Conservation (phyloP, 257 asterid species). For the Solanum corneliomulleri region DNA sequence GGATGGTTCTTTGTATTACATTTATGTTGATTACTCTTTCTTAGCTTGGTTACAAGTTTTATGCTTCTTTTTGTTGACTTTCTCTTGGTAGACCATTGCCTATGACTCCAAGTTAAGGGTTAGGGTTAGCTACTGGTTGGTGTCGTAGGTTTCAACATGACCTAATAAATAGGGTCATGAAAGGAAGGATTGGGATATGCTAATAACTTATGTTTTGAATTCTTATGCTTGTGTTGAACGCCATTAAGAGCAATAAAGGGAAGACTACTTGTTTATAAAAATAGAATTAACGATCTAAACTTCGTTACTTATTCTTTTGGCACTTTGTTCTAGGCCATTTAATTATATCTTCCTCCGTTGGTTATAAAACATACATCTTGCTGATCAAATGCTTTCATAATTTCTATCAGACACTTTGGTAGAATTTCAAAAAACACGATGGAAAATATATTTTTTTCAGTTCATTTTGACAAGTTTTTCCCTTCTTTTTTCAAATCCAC, state of each 20-base stretch:
- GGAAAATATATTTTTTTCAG: too few species aligned
- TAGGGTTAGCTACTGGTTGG: not conserved
- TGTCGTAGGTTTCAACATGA: not conserved
- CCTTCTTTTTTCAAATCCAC: not conserved
- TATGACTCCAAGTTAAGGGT: not conserved
- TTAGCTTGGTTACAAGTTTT: too few species aligned
- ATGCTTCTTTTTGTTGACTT: too few species aligned
- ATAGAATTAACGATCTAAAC: too few species aligned
- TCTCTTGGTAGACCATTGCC: not conserved
- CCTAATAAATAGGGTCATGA: not conserved
- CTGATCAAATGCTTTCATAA: not conserved
- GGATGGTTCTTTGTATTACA: not conserved
- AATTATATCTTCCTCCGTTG: not conserved
- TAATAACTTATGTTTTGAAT: not conserved
- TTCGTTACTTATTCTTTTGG: not conserved
- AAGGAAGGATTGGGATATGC: not conserved
- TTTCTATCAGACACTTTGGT: not conserved
- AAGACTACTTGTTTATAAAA: not conserved
- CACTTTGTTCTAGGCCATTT: not conserved
- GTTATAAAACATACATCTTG: not conserved
- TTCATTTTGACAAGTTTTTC: not conserved
- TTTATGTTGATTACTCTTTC: too few species aligned
- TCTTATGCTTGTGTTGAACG: not conserved
- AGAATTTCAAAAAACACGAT: not conserved
- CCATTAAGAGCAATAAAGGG: not conserved